These are phyloP conservation scores for Prunus fruticosa DNA, from an alignment of 306 rosid genomes.

Conservation along the genomic window DNA sequence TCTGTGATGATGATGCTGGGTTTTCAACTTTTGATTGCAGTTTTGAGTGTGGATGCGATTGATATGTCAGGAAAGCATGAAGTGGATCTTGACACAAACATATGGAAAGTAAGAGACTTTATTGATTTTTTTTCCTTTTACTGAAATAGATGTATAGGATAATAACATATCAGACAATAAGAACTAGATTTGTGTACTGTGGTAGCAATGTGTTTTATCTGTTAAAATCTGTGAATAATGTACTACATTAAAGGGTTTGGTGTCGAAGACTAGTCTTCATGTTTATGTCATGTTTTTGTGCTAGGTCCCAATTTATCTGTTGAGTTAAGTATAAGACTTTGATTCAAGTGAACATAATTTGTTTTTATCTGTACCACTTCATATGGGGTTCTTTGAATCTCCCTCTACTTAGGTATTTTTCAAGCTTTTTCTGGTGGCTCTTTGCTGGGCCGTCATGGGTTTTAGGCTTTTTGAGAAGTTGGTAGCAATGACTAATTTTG, in stretches of 20 bases:
- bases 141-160: neutral
- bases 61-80: conserved; percentile 99
- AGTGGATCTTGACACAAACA: conserved; percentile 96
- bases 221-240: neutral
- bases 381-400: neutral
- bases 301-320: neutral
- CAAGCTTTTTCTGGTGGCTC: neutral
- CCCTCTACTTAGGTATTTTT: neutral
- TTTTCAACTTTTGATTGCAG: conserved; percentile 40
- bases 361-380: neutral
- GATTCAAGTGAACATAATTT: neutral
- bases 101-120: conserved; percentile 77
- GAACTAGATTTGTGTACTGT: neutral
- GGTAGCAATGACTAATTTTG: neutral
- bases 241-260: neutral
- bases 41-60: conserved; percentile 88
- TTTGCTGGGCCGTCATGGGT: neutral
- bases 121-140: neutral
- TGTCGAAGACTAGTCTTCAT: neutral
- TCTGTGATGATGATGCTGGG: neutral
- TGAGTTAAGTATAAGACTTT: neutral
- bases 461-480: neutral
- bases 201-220: neutral
- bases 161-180: neutral
- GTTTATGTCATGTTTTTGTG: neutral